Base-by-base conservation (phyloP, 257 asterid genomes). In the Apocynum venetum region DNA sequence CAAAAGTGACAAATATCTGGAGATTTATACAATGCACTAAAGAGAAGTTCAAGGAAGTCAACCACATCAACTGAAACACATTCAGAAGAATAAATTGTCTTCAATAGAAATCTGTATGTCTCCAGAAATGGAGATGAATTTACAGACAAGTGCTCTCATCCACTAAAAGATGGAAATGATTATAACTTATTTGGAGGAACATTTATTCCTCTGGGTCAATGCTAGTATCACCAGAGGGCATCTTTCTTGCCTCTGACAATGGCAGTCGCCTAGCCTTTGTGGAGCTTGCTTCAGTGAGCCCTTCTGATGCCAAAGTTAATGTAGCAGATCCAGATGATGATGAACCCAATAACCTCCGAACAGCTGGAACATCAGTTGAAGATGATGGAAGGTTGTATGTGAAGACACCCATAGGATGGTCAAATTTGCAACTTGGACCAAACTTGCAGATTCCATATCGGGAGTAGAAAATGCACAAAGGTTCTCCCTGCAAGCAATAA, bases 361-460 rank as follows among this genome's bases (percentile, higher is more conserved):
- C 88, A 74, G 88, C 84, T 70, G 91, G 84, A 53, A 85, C 84
- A 57, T 91, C 96, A 69, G 89, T 56, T 81, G 98, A 75, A 52
- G 96, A 79, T 73, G 93, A 85, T 48, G 93, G 87, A 0, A 89
- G 78, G 75, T 86, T 86, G 85, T 90, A 89, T 15, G 92, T 82
- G 78, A 88, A 86, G 76, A 87, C 96, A 74, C 89, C 87, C 98
- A 93, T 93, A 14, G 99, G 98, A 85, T 93, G 99, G 89, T 96
- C 97, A 87, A 89, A 96, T 86, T 93, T 96, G 97, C 99, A 96
- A 88, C 97, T 91, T 79, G 97, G 97, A 71, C 98, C 99, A 85
- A 93, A 96, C 82, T 96, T 96, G 93, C 99, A 96, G 79, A 89
- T 96, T 78, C 99, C 98, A 79, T 90, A 96, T 72, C 95, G 88